Evolutionary conservation across 179 eudicot species (phyloP).

Genomic region (Gypsophila paniculata): DNA sequence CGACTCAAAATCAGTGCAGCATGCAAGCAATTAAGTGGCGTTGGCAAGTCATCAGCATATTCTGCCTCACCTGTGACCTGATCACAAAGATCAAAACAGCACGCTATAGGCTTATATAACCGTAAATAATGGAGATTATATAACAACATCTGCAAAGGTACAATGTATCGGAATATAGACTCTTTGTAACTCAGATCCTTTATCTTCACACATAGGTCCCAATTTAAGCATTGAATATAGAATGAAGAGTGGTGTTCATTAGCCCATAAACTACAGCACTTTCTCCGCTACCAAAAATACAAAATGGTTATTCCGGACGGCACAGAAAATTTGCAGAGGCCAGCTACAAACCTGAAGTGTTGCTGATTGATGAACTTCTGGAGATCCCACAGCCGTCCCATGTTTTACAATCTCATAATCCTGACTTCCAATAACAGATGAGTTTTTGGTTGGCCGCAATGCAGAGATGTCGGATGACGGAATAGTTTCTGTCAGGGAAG

Average conservation of each 20-base stretch:
- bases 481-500: slow-evolving; percentile 37
- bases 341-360: slow-evolving; percentile 65
- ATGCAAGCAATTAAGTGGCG: slow-evolving; percentile 78
- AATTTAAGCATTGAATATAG: not conserved
- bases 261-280: not conserved
- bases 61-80: slow-evolving; percentile 99
- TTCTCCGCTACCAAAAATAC: not conserved
- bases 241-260: not conserved
- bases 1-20: slow-evolving; percentile 76
- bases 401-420: slow-evolving; percentile 72
- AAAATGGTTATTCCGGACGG: not conserved
- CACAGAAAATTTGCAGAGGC: not conserved
- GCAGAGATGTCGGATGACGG: slow-evolving; percentile 74
- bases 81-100: slow-evolving; percentile 11
- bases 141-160: not conserved
- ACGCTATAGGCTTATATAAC: not conserved
- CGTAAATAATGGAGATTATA: not conserved
- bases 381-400: slow-evolving; percentile 90
- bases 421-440: slow-evolving; percentile 71
- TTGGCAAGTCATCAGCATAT: slow-evolving; percentile 79
- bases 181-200: not conserved
- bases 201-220: not conserved
- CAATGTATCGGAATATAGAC: not conserved
- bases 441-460: slow-evolving; percentile 52
- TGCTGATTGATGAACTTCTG: slow-evolving; percentile 89